A percentile compares a stretch with the other conserved stretches of the same genome.
These are phyloP conservation scores for Peterozyma toletana DNA, from an alignment of 805 yeast species.

Conservation along the genomic window DNA sequence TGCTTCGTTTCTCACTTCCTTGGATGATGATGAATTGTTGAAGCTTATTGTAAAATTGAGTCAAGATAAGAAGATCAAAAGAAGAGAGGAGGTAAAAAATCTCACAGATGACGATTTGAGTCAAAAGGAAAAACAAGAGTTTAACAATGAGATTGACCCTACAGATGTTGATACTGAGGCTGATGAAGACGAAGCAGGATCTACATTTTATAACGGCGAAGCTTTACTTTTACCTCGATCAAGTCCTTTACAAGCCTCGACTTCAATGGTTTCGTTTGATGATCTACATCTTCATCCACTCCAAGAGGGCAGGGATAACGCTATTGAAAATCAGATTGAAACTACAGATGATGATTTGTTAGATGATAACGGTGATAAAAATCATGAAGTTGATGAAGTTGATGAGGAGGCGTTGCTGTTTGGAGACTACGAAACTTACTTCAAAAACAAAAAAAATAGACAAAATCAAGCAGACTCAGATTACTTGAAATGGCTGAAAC, in stretches of 20 bases:
- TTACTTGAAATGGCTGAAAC: constrained; percentile 39
- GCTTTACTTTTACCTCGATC: not conserved
- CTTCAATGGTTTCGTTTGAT: not conserved
- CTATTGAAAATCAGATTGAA: constrained; percentile 6
- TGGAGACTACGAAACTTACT: constrained; percentile 64
- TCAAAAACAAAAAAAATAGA: constrained; percentile 50
- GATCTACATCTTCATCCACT: not conserved
- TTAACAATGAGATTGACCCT: not conserved
- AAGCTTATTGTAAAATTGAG: constrained; percentile 26
- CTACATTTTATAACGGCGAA: constrained; percentile 3
- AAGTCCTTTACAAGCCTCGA: not conserved
- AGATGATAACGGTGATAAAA: not conserved
- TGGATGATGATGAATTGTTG: constrained; percentile 30
- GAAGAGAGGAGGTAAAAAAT: constrained; percentile 3
- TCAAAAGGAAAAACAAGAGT: constrained; percentile 1
- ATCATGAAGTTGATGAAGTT: constrained; percentile 18
- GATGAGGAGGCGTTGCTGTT: constrained; percentile 39
- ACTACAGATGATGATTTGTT: constrained; percentile 2
- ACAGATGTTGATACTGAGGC: constrained; percentile 3
- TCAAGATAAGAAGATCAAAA: constrained; percentile 13
- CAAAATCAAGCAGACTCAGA: constrained; percentile 54
- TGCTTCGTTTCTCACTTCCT: constrained; percentile 16
- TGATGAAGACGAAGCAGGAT: constrained; percentile 3
- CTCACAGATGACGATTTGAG: constrained; percentile 9
- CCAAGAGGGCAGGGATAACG: not conserved